Base-by-base conservation (phyloP, 805 yeast species). In the Scheffersomyces coipomensis region DNA sequence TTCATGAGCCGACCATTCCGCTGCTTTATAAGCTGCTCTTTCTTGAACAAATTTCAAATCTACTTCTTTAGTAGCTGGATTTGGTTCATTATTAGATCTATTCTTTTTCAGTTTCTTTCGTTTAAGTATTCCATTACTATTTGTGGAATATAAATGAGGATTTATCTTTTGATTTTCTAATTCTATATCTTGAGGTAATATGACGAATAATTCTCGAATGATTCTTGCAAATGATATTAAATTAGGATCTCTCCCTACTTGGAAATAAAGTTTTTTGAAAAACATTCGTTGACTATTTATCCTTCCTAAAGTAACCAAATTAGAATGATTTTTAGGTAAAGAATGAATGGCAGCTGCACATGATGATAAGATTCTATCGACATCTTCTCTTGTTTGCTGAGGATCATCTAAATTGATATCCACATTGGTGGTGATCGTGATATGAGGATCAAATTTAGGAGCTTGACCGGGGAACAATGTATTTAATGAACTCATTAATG, bases 381-480 rank as follows among this genome's bases (percentile, higher is more conserved):
- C 83, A 42, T 83, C 87, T 11, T 76, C 76, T 30, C 72, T 71
- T 10, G 72, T 65, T 19, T 67, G 58, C 10, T 45, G 55, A 13
- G 59, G 45, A 34, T 65, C 60, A 7, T 56, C 59, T 43, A 64
- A 45, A 40, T 68, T 61, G 19, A 82, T 63, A 1, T 59, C 64
- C 23, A 86, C 64, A 41, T 78, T 74, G n/a, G 88, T 73, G 2
- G 88, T 79, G 19, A 86, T 70, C 1, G 95, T 87, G 25, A 87
- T 71, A 55, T 86, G 95, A 3, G 95, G 95, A 45, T 78, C 85
- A 49, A 85, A 81, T 22, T 52, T 56, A 2, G 85, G 84, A 1
- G 88, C 80, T 39, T 59, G 72, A 37, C 80, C 83, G 9, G 85
- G 85, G 52, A 86, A 84, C n/a, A 85, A 63, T 1, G 90, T 82